A percentile compares a stretch with the other conserved stretches of the same genome.
phyloP scores from a whole-genome alignment of 1,139 yeast species.

The Nakaseomyces nivariensis region DNA sequence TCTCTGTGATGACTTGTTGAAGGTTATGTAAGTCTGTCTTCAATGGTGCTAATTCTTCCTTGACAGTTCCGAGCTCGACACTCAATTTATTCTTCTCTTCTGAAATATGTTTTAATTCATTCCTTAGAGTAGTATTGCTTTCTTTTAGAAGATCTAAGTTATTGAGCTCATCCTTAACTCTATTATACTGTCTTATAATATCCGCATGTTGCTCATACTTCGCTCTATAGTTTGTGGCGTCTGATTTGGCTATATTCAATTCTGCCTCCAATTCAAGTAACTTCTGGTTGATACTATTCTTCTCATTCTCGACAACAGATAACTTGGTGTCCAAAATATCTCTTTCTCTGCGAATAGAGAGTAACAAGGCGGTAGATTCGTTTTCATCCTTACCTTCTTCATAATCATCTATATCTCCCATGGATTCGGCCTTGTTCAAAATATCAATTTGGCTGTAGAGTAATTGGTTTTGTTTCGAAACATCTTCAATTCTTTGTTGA shows the following conservation, averaged over 20 bases:
- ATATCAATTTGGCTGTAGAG: conserved; percentile 60
- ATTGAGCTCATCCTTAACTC: conserved; percentile 49
- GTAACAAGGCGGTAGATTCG: conserved; percentile 38
- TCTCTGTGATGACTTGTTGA: conserved; percentile 35
- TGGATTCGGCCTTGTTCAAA: conserved; percentile 17
- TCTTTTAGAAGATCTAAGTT: conserved; percentile 66
- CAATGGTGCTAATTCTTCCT: conserved; percentile 21
- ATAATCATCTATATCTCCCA: conserved; percentile 7
- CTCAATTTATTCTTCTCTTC: conserved; percentile 28
- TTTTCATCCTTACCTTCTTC: conserved; percentile 13
- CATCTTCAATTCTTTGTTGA: conserved; percentile 42
- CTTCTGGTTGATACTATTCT: conserved; percentile 31
- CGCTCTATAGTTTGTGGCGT: conserved; percentile 5
- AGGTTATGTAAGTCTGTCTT: conserved; percentile 23
- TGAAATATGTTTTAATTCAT: conserved; percentile 35
- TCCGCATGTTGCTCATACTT: conserved; percentile 26
- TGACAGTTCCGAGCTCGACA: conserved; percentile 28
- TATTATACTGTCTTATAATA: conserved; percentile 40
- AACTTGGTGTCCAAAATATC: conserved; percentile 60
- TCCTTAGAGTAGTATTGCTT: conserved; percentile 61
- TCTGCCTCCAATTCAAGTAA: conserved; percentile 32
- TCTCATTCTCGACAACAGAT: conserved; percentile 31
- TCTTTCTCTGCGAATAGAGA: conserved; percentile 64
- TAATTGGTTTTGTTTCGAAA: conserved; percentile 56
- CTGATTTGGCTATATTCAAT: conserved; percentile 6